Conservation (phyloP, 371 early-diverging fungal genomes). For the Batkoa obscura region DNA sequence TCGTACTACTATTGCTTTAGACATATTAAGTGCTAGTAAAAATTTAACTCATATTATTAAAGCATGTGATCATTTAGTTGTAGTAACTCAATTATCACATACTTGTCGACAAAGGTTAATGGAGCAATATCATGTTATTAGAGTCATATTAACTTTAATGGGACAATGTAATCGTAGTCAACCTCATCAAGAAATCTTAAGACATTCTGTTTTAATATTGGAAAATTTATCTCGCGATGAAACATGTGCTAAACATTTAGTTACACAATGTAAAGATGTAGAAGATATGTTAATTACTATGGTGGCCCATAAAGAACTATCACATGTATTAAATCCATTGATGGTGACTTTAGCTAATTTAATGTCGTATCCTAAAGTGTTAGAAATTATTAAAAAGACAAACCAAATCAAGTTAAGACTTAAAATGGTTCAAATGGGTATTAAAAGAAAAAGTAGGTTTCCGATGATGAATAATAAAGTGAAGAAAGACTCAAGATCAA, state of each 20-base stretch:
- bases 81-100: conserved; percentile 16
- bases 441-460: too few species aligned
- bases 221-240: conserved; percentile 14
- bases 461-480: too few species aligned
- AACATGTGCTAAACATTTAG: conserved; percentile 1
- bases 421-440: background rate
- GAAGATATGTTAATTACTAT: background rate
- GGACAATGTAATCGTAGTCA: conserved; percentile 17
- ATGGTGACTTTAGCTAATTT: background rate
- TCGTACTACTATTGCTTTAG: conserved; percentile 17
- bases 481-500: too few species aligned
- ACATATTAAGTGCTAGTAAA: conserved; percentile 8
- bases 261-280: background rate
- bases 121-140: conserved; percentile 14
- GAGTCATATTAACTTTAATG: conserved; percentile 17
- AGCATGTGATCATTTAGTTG: conserved; percentile 10
- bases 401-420: background rate
- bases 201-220: conserved; percentile 16
- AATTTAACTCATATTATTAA: background rate
- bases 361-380: background rate
- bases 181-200: conserved; percentile 19
- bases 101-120: conserved; percentile 17
- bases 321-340: background rate
- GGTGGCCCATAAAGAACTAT: background rate
- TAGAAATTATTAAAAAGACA: background rate